Base-by-base conservation (phyloP, 2,329 filamentous ascomycete genomes). In the Trichoderma sp. region DNA sequence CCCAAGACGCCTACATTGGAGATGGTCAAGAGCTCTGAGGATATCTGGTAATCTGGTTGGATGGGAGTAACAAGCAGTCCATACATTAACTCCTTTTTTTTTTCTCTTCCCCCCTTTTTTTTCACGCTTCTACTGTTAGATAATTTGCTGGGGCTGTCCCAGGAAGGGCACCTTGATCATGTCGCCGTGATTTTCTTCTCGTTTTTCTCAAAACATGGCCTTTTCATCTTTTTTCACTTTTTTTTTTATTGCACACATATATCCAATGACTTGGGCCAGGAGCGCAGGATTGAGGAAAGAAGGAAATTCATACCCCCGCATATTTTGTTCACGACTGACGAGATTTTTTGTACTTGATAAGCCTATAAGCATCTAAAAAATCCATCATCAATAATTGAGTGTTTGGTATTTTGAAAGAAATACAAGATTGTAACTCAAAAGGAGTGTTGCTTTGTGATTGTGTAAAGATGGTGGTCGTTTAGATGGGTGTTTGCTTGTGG, bases 1-100 rank as follows among this genome's bases (percentile, higher is more conserved):
- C 88, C 88, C 72, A 89, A 89, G 83, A 90, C 88, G 65, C 90
- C 89, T 4, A 88, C 89, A 0, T 75, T 88, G 78, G 84, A 89
- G 76, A 86, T 91, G 87, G 90, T 92, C 8, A 82, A 83, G 81
- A 87, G 84, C 75, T 83, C 84, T 18, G 88, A 90, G 2, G 91
- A 93, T 14, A 79, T 92, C 43, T 93, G 91, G 91, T 90, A 82
- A 75, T 66, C 66, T 36, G 24, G 53, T 15, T 15, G 56, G 18
- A 36, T 14, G 6, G n/a, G 36, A 30, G 14, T 30, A n/a, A 34
- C 62, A 64, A 69, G 64, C 58, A 21, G 43, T 57, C 3, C 60
- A 72, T 34, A 30, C 53, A 21, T 47, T 34, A 34, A 60, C 30
- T 32, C 4, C 21, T 3, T 24, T 21, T n/a, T 60, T 60, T 21